Conservation (phyloP, 352 stramenopile genomes). For the Phytophthora chlamydospora region DNA sequence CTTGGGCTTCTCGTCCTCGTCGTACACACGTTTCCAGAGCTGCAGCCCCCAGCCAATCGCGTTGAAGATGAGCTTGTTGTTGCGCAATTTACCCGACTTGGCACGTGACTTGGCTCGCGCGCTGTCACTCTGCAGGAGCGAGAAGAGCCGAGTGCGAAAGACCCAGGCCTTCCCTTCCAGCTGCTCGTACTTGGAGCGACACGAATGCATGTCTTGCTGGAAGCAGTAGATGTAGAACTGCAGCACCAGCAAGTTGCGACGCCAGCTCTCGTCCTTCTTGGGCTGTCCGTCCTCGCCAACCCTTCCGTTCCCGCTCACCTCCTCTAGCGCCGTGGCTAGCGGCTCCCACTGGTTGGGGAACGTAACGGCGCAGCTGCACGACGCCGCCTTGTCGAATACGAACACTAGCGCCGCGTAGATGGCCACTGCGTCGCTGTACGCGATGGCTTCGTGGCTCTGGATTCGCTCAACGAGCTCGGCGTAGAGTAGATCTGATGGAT, state of each 20-base stretch:
- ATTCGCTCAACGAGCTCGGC: slow-evolving; percentile 84
- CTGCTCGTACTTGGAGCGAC: slow-evolving; percentile 54
- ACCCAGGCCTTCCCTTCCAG: slow-evolving; percentile 62
- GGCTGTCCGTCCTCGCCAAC: slow-evolving; percentile 34
- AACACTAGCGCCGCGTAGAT: slow-evolving; percentile 86
- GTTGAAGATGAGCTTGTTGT: slow-evolving; percentile 73
- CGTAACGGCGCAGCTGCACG: slow-evolving; percentile 62
- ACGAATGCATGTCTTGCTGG: slow-evolving; percentile 66
- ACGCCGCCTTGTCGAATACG: slow-evolving; percentile 75
- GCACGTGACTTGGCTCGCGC: slow-evolving; percentile 36
- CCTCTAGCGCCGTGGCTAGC: slow-evolving; percentile 60
- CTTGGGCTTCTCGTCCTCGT: slow-evolving; percentile 38
- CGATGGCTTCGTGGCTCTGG: slow-evolving; percentile 68
- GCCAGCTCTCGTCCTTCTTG: slow-evolving; percentile 60
- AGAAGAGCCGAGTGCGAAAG: slow-evolving; percentile 62
- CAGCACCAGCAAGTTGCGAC: slow-evolving; percentile 71
- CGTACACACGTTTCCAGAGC: slow-evolving; percentile 75
- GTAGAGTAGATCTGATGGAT: slow-evolving; percentile 82
- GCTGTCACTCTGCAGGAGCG: slow-evolving; percentile 56
- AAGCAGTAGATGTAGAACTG: slow-evolving; percentile 89
- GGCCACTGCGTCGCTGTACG: slow-evolving; percentile 71
- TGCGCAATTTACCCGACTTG: slow-evolving; percentile 58
- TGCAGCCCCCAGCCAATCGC: slow-evolving; percentile 56
- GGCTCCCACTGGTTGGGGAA: slow-evolving; percentile 81
- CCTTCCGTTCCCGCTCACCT: slow-evolving; percentile 49